A percentile compares a stretch with the other conserved stretches of the same genome.
These are phyloP conservation scores for Nemania bipapillata DNA, from an alignment of 2,329 filamentous ascomycete species.

Conservation along the genomic window DNA sequence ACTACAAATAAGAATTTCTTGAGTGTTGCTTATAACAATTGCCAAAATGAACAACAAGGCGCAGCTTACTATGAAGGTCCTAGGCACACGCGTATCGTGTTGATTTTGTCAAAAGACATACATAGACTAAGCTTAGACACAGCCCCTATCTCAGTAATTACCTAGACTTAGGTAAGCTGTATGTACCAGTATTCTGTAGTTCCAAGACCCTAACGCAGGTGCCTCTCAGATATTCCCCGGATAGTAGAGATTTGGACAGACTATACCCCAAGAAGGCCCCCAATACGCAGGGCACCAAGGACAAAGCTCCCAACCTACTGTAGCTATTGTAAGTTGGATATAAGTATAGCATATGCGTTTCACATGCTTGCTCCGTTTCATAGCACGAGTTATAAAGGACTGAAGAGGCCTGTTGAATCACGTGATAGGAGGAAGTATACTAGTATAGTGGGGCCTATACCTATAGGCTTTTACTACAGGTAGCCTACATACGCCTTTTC, in stretches of 20 bases:
- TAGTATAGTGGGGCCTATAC: too few species aligned
- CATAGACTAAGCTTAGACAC: not conserved
- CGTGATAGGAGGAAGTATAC: too few species aligned
- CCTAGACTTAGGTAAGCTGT: too few species aligned
- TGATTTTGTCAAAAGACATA: conserved; percentile 3
- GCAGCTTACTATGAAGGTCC: conserved; percentile 25
- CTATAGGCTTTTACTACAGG: too few species aligned
- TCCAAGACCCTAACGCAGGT: not conserved
- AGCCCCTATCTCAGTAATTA: not conserved
- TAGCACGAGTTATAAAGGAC: not conserved
- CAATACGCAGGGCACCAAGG: too few species aligned
- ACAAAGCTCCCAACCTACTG: too few species aligned
- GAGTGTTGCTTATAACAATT: conserved; percentile 7
- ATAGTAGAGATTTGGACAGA: not conserved
- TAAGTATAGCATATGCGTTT: not conserved
- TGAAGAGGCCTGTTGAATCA: too few species aligned
- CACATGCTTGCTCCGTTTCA: not conserved
- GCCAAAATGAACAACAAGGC: conserved; percentile 12
- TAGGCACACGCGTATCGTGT: conserved; percentile 4
- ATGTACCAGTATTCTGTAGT: too few species aligned
- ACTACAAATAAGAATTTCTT: conserved; percentile 3
- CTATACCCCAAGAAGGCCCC: too few species aligned
- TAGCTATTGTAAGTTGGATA: not conserved
- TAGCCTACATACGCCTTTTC: too few species aligned
- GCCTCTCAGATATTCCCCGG: not conserved